Percentiles rank a stretch among this genome's conserved stretches.
Conservation (phyloP, 768 basidiomycete species). For the Rhodotorula toruloides region DNA sequence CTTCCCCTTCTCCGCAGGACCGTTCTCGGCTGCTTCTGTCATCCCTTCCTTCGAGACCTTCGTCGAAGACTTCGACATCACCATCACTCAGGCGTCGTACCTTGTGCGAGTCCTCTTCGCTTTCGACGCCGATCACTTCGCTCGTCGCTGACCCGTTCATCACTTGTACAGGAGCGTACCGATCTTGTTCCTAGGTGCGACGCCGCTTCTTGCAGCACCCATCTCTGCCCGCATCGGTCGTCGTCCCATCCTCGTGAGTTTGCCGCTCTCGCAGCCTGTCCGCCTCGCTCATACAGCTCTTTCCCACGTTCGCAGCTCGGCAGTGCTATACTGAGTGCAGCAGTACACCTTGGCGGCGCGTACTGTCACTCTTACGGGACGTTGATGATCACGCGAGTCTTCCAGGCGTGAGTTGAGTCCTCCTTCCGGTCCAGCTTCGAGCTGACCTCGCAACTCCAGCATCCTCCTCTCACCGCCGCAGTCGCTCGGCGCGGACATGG, state of each 20-base stretch:
- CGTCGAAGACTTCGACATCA: conserved; percentile 14
- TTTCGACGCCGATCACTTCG: no score
- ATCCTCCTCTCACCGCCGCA: conserved; percentile 31
- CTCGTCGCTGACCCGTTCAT: no score
- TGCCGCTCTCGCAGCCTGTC: no score
- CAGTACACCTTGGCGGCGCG: conserved; percentile 19
- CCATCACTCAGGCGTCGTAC: conserved; percentile 28
- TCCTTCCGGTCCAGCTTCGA: no score
- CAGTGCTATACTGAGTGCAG: conserved; percentile 9
- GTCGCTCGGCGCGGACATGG: conserved; percentile 22
- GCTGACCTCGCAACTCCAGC: not conserved
- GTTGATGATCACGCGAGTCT: conserved; percentile 29
- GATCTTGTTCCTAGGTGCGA: not conserved
- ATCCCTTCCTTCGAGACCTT: conserved; percentile 32
- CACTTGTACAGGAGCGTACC: no score
- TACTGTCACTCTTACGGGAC: conserved; percentile 31
- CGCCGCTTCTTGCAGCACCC: not conserved
- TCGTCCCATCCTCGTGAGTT: conserved; percentile 26
- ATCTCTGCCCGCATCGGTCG: conserved; percentile 29
- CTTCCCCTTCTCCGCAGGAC: no score
- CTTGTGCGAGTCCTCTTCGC: not conserved
- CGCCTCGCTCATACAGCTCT: no score
- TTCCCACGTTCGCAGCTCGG: conserved; percentile 1
- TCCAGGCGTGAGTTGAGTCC: conserved; percentile 12
- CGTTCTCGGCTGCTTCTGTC: conserved; percentile 25